Conservation (phyloP, 1,284 basidiomycete genomes). For the Boletus mariae region DNA sequence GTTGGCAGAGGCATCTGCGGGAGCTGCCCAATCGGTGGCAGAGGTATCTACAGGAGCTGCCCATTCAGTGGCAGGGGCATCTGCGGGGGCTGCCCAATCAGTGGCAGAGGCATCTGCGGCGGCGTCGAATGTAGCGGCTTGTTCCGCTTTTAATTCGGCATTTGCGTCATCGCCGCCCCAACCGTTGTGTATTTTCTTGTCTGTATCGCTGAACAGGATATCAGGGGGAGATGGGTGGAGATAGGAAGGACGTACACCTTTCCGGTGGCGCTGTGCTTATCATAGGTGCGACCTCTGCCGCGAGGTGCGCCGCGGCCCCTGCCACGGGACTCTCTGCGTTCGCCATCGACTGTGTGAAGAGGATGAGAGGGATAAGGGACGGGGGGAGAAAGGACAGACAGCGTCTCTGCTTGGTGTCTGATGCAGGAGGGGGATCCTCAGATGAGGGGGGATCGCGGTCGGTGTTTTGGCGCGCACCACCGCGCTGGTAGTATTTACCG, state of each 20-base stretch:
- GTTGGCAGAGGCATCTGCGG: conserved; percentile 27
- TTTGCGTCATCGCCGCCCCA: conserved; percentile 89
- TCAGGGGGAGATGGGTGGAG: background rate
- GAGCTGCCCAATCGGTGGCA: conserved; percentile 40
- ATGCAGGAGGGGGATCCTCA: conserved; percentile 27
- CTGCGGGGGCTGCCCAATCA: conserved; percentile 41
- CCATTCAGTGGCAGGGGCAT: conserved; percentile 37
- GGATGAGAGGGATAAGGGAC: conserved; percentile 5
- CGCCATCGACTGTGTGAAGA: conserved; percentile 46
- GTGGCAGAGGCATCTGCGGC: conserved; percentile 23
- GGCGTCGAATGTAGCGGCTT: conserved; percentile 60
- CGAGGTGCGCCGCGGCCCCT: conserved; percentile 47
- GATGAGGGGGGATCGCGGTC: conserved; percentile 44
- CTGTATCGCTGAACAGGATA: conserved; percentile 62
- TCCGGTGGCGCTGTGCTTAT: conserved; percentile 82
- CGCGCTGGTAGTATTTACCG: conserved; percentile 71
- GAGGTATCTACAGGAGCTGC: conserved; percentile 29
- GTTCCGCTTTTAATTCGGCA: conserved; percentile 74
- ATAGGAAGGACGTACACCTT: conserved; percentile 60
- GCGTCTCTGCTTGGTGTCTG: conserved; percentile 42
- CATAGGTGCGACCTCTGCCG: conserved; percentile 68
- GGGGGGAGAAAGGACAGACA: conserved; percentile 38
- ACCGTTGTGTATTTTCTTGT: conserved; percentile 88
- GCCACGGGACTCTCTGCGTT: conserved; percentile 42
- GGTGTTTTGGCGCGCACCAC: conserved; percentile 47